Base-by-base conservation (phyloP, 768 basidiomycete genomes). In the Mycena latifolia region DNA sequence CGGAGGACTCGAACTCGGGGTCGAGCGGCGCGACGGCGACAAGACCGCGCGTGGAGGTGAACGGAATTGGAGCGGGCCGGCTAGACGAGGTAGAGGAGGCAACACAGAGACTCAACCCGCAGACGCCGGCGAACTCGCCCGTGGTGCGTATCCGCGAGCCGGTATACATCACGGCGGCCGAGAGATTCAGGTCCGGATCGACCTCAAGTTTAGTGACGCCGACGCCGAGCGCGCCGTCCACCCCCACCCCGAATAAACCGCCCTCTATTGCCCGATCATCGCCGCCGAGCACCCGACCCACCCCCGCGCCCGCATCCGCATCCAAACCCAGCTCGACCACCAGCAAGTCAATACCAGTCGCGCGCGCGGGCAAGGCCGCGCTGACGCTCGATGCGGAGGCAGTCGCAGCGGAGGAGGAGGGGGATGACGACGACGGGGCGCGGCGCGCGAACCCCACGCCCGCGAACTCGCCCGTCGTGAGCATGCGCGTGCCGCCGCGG, bases 91-190 rank as follows among this genome's bases (percentile, higher is more conserved):
- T 65, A 41, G 74, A 71, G 24, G 47, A 25, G n/a, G 33, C 6
- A 14, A 35, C 33, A 14, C 50, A 66, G 65, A 65, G 74, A 33
- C 71, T 51, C 33, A 46, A 28, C 11, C 81, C 85, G 55, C 87
- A 87, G 20, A 90, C 90, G 1, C 90, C 90, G 10, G 83, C 88
- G 20, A 91, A 88, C 70, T 89, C 89, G 29, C 90, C 89, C 22
- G 75, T 85, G 9, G 74, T 81, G 24, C 55, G 66, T 11, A 73
- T 77, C 51, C 70, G 77, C 60, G 74, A 67, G 45, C 75, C 77
- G 24, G 63, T 71, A 20, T 69, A 72, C 18, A 71, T 66, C 28
- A 53, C 69, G 7, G 29, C 48, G 20, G 45, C 61, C 24, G 57
- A 53, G 55, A 69, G 61, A 41, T 31, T 64, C 41, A 43, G 7